phyloP scores from a whole-genome alignment of 768 basidiomycete species.

The Boletus pseudo-olivaceus region DNA sequence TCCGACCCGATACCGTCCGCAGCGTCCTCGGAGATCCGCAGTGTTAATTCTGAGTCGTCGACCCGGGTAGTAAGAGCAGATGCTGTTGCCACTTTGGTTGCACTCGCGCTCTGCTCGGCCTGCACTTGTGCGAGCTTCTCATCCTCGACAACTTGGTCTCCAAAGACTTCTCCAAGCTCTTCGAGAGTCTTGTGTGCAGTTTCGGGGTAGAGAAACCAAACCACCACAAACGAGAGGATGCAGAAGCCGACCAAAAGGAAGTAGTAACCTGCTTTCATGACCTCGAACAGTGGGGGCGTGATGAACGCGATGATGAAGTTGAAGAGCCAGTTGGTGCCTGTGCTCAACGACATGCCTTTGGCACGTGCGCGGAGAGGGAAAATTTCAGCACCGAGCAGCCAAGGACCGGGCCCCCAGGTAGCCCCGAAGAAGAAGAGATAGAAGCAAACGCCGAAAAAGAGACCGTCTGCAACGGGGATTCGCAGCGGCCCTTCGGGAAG shows the following conservation, averaged over 20 bases:
- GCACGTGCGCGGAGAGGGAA: constrained; percentile 42
- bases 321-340: constrained; percentile 33
- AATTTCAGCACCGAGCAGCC: constrained; percentile 51
- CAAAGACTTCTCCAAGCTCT: constrained; percentile 48
- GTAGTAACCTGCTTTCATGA: constrained; percentile 46
- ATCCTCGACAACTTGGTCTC: constrained; percentile 32
- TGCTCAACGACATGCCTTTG: constrained; percentile 37
- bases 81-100: constrained; percentile 7
- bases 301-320: constrained; percentile 44
- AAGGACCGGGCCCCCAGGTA: constrained; percentile 54
- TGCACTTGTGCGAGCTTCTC: constrained; percentile 18
- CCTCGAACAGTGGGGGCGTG: constrained; percentile 58
- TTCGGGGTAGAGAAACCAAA: constrained; percentile 49
- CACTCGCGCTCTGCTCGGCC: constrained; percentile 13
- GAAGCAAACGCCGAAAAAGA: constrained; percentile 46
- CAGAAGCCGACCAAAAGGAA: constrained; percentile 49
- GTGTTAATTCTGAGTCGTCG: constrained; percentile 26
- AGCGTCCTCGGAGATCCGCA: constrained; percentile 20
- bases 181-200: constrained; percentile 46
- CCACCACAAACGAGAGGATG: constrained; percentile 41
- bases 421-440: constrained; percentile 60
- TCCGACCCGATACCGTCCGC: constrained; percentile 5
- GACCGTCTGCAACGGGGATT: constrained; percentile 33
- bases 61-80: constrained; percentile 13
- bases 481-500: constrained; percentile 34